These are phyloP conservation scores for Eimeria necatrix DNA, from an alignment of 169 alveolate species.

Conservation along the genomic window DNA sequence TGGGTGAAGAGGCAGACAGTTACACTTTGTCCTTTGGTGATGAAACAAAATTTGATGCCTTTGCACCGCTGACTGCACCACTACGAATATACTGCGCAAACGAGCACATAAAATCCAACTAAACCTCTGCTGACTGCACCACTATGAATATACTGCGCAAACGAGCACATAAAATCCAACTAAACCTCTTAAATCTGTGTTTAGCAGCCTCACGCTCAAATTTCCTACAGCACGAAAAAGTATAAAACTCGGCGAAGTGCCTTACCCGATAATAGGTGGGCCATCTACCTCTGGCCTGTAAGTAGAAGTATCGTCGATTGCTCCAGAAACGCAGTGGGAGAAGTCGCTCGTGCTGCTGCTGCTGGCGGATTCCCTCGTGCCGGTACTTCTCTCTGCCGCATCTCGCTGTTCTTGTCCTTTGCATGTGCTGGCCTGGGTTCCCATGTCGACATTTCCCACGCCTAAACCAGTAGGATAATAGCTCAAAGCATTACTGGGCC, in stretches of 20 bases:
- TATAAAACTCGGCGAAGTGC: background rate
- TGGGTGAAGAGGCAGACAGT: conserved; percentile 28
- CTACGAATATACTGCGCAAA: conserved; percentile 55
- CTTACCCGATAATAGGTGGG: conserved; percentile 56
- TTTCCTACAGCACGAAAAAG: background rate
- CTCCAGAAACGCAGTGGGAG: conserved; percentile 26
- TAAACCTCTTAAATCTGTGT: background rate
- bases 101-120: background rate
- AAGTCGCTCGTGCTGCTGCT: conserved; percentile 7
- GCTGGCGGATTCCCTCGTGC: background rate
- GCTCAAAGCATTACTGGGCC: background rate
- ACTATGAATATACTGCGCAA: too few species aligned
- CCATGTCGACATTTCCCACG: background rate
- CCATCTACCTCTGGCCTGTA: conserved; percentile 61
- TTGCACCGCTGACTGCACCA: conserved; percentile 44
- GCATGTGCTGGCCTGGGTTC: background rate
- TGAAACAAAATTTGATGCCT: conserved; percentile 7
- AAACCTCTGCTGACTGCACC: too few species aligned
- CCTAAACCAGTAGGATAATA: background rate
- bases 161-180: conserved; percentile 5
- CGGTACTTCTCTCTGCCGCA: background rate
- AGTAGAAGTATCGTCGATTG: background rate
- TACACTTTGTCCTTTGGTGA: background rate
- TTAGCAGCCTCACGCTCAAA: background rate
- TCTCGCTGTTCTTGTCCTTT: background rate